Evolutionary conservation across 768 basidiomycete species (phyloP).

Genomic region (Coprinopsis sp.): DNA sequence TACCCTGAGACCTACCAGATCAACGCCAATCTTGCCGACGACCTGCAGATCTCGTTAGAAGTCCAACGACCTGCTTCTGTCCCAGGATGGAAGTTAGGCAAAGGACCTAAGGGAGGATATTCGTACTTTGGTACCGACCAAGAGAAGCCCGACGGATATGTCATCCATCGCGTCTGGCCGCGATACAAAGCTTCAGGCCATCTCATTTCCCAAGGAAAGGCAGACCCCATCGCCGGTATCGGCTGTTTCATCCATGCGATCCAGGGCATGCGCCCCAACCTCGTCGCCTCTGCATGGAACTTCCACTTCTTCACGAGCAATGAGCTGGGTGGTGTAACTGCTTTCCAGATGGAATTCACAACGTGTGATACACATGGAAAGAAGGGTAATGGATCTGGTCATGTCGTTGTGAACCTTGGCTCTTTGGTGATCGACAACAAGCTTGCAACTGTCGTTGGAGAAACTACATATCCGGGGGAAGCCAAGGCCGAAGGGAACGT

Average conservation of each 20-base stretch:
- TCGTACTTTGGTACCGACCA: constrained; percentile 79
- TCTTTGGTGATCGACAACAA: constrained; percentile 77
- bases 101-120: constrained; percentile 82
- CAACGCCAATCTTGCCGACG: constrained; percentile 70
- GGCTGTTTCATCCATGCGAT: constrained; percentile 95
- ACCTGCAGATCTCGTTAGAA: constrained; percentile 77
- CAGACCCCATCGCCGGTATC: constrained; percentile 49
- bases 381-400: constrained; percentile 75
- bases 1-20: constrained; percentile 76
- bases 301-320: constrained; percentile 87
- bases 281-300: constrained; percentile 92
- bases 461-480: constrained; percentile 74
- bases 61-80: constrained; percentile 62
- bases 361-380: constrained; percentile 77
- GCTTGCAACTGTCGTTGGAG: constrained; percentile 70
- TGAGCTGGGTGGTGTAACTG: constrained; percentile 69
- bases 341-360: constrained; percentile 94
- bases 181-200: constrained; percentile 57
- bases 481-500: constrained; percentile 33
- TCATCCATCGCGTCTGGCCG: constrained; percentile 92
- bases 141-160: constrained; percentile 74
- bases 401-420: constrained; percentile 82
- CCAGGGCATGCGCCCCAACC: constrained; percentile 96
- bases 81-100: constrained; percentile 89
- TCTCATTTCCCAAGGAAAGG: constrained; percentile 62